These are phyloP conservation scores for Mycena floridula DNA, from an alignment of 768 basidiomycete genomes.

Conservation along the genomic window DNA sequence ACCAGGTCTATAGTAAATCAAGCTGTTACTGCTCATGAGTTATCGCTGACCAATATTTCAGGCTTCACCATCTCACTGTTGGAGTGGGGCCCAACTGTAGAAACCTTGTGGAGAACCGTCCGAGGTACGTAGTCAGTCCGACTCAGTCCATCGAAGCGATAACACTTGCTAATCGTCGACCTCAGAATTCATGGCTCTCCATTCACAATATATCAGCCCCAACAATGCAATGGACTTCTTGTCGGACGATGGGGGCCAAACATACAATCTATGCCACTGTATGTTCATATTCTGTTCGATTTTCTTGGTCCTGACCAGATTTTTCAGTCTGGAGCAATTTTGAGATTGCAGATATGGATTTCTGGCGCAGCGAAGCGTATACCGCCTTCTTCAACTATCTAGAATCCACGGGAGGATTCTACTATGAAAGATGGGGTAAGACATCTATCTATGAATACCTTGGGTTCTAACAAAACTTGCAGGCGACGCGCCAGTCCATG, in stretches of 20 bases:
- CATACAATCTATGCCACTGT: constrained; percentile 51
- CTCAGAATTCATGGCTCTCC: constrained; percentile 43
- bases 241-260: constrained; percentile 40
- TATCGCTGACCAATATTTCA: constrained; percentile 10
- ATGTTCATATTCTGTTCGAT: constrained; percentile 17
- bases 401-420: constrained; percentile 61
- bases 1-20: too few species aligned
- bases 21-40: neutral
- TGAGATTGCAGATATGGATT: constrained; percentile 62
- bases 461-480: constrained; percentile 60
- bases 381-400: constrained; percentile 58
- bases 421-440: constrained; percentile 48
- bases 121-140: constrained; percentile 31
- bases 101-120: constrained; percentile 47
- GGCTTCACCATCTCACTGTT: constrained; percentile 55
- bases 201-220: constrained; percentile 40
- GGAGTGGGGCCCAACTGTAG: constrained; percentile 55
- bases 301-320: neutral
- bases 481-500: constrained; percentile 78
- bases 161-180: neutral
- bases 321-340: constrained; percentile 54
- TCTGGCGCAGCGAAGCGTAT: constrained; percentile 64
- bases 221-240: constrained; percentile 54
- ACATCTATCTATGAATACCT: neutral
- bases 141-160: neutral